Base-by-base conservation (phyloP, 768 basidiomycete genomes). In the Leccinum rimulosum region DNA sequence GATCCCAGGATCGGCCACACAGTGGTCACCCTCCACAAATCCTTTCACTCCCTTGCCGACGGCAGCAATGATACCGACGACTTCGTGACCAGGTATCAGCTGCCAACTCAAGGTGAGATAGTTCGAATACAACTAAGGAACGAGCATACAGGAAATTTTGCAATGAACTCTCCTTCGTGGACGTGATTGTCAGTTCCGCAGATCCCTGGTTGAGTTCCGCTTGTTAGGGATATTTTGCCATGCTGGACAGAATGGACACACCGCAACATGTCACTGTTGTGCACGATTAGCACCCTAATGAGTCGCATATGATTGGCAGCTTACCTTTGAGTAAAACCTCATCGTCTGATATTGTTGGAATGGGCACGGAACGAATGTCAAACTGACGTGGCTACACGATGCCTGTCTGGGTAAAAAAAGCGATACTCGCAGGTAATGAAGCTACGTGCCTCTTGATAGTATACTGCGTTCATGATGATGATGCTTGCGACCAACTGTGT, bases 1-100 rank as follows among this genome's bases (percentile, higher is more conserved):
- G 57, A 82, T 77, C 50, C 85, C 82, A 53, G 88, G 86, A 72
- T 95, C 92, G 28, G 88, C 90, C 17, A 91, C 91, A 65, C 87
- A 85, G 54, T 89, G 86, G 67, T 94, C 93, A 30, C 92, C 92
- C 28, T 82, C 73, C 2, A 75, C 69, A 69, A 93, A 91, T 3
- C 82, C 88, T 64, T 81, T 82, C 31, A 93, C 91, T 63, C 89
- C 82, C 76, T 86, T 87, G 30, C 91, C 92, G 65, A 90, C 76
- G 57, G 85, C 82, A 35, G 86, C 82, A 57, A 93, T 75, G 15
- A 74, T 76, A 5, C 91, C 91, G 33, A 94, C 83, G 27, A 81
- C 81, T 73, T 87, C 86, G 65, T 87, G 86, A 8, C 87, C 84
- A 7, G 88, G 86, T 57, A 89, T 85, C 35, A 89, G 78, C 80